phyloP scores from a whole-genome alignment of 768 basidiomycete genomes.

The Exidia glandulosa region DNA sequence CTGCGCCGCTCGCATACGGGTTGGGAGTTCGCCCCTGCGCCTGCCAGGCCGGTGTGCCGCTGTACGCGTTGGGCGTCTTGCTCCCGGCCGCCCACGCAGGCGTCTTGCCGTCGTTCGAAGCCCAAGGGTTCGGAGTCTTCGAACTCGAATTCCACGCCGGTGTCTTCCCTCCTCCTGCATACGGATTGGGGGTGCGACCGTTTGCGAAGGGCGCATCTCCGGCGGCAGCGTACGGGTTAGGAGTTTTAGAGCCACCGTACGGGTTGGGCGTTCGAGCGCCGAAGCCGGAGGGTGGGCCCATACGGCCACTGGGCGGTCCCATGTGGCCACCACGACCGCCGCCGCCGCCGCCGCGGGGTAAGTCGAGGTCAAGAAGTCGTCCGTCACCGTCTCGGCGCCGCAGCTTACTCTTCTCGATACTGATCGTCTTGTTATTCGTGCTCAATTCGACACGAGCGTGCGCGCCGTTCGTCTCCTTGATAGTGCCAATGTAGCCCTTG shows the following conservation, averaged over 20 bases:
- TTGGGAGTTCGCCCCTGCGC: constrained; percentile 22
- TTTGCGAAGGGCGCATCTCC: neutral
- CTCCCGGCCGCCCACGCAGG: constrained; percentile 56
- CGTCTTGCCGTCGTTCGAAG: constrained; percentile 43
- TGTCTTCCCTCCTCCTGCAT: neutral
- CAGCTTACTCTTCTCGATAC: constrained; percentile 72
- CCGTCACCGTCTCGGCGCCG: constrained; percentile 61
- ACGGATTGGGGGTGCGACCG: neutral
- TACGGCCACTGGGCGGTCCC: constrained; percentile 11
- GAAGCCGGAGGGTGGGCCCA: constrained; percentile 25
- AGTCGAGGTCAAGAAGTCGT: constrained; percentile 24
- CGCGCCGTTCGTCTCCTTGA: constrained; percentile 90
- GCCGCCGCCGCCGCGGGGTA: constrained; percentile 31
- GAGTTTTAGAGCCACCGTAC: no score
- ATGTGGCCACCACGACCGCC: neutral
- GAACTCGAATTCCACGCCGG: constrained; percentile 10
- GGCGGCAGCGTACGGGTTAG: constrained; percentile 5
- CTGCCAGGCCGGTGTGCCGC: constrained; percentile 15
- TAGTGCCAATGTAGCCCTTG: constrained; percentile 83
- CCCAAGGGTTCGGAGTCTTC: constrained; percentile 36
- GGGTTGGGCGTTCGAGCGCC: constrained; percentile 47
- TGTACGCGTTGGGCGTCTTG: constrained; percentile 64
- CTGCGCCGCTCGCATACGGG: constrained; percentile 40
- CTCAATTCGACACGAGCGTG: constrained; percentile 83
- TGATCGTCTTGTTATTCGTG: constrained; percentile 81